Evolutionary conservation across 2,329 filamentous ascomycete genomes (phyloP), one percentile per base, ranked within the genome.

Genomic region (Fusarium coffeatum): DNA sequence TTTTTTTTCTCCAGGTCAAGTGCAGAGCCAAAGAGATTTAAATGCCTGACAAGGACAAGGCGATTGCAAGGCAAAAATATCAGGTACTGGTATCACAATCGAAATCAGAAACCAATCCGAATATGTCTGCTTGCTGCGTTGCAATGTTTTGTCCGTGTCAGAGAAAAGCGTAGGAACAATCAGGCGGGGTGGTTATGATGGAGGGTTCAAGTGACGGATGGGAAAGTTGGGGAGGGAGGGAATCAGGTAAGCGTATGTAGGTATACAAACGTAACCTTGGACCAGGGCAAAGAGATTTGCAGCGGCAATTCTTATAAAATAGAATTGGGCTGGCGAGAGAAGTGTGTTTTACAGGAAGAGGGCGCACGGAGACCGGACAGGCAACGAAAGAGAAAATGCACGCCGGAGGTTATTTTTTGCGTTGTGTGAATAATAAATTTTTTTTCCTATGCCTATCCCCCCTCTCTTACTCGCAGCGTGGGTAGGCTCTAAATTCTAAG

Each of bases 351-450:
- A 68, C 64, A 64, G 66, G 58, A 59, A 64, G 67, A 76, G 74
- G 72, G 72, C 71, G 74, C 73, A 74, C 69, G 66, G 62, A 55
- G 60, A 73, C 73, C 63, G 41, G 41, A 23, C 22, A 41, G 23
- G 23, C 49, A 62, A 63, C 47, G 55, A 61, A 70, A 59, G 68
- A 70, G 69, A 72, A 78, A 77, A 76, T 63, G 66, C 69, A 73
- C 66, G 68, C 59, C 75, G 72, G 71, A 77, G 74, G 74, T 75
- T 78, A 75, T 76, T 78, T 77, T 78, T 79, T 77, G 74, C 76
- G 74, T 80, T 81, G 76, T 80, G 79, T 78, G 79, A 79, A 78
- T 75, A 80, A 80, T 79, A 67, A 69, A 80, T 81, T 81, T 80
- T 81, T 81, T 76, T 50, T n/a, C n/a, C 28, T 80, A 37, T 43